Base-by-base conservation (phyloP, 768 basidiomycete genomes). In the Lactarius hengduanensis region DNA sequence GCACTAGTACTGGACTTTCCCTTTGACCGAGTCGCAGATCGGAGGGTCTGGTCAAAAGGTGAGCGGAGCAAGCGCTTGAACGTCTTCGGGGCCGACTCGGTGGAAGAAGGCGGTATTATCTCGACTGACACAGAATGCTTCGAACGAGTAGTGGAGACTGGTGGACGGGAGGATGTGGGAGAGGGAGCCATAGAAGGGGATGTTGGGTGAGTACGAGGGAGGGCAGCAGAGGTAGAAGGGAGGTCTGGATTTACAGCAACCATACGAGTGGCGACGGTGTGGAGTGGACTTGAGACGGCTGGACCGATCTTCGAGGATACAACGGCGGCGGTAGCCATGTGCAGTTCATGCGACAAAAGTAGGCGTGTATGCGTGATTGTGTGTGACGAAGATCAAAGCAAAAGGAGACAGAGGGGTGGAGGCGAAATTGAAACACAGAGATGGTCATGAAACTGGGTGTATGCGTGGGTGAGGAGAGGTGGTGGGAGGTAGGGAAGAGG, bases 21-120 rank as follows among this genome's bases (percentile, higher is more conserved):
- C 77, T 79, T 85, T 41, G 86, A 84, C 61, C 86, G 81, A 13
- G 87, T 86, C 60, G 86, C 87, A 15, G 83, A 82, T 59, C 86
- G 84, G 45, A 91, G 69, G 71, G 84, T 86, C 69, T 89, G 86
- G 71, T 88, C 88, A 28, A 91, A 76, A 6, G 87, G 84, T 3
- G 87, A 84, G 63, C 86, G 85, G n/a, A 70, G 58, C 64, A 91
- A 76, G 50, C 87, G 84, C 72, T 83, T 83, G 73, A 91, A 86
- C 6, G 86, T 80, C 71, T 80, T 85, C 47, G 82, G 79, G 59
- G 82, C 81, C 36, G 80, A 75, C 11, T 73, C 66, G 53, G 62
- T 36, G 1, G 65, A 45, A 20, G 40, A 30, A 20, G 65, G 38
- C 9, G 65, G 20, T 20, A 50, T 41, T 13, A n/a, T 32, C 22